Evolutionary conservation across 192 early-diverging fungal species (phyloP).

Genomic region (Coemansia sp.): DNA sequence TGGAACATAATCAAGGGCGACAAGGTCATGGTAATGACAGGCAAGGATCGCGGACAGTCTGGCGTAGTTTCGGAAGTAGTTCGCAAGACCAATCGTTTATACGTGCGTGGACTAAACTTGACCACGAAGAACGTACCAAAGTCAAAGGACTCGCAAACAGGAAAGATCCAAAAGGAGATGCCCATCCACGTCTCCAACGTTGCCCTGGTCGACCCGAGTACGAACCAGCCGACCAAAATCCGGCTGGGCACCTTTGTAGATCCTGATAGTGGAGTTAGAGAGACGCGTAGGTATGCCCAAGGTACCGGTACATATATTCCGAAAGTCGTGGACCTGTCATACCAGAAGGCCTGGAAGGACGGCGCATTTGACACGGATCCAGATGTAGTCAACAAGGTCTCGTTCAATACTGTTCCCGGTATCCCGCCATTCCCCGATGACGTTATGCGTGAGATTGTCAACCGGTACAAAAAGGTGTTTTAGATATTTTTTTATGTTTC

Average conservation of each 20-base stretch:
- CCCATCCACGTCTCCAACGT: constrained; percentile 72
- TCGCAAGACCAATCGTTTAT: constrained; percentile 64
- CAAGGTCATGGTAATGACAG: constrained; percentile 63
- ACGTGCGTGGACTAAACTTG: constrained; percentile 62
- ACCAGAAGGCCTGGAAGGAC: constrained; percentile 47
- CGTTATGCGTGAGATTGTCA: constrained; percentile 48
- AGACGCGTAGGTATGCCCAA: constrained; percentile 37
- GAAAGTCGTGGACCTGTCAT: constrained; percentile 32
- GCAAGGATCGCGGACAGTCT: constrained; percentile 64
- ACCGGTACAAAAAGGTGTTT: constrained; percentile 45
- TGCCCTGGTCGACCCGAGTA: constrained; percentile 68
- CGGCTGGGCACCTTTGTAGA: constrained; percentile 16
- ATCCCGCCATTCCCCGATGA: constrained; percentile 49
- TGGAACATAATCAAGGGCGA: constrained; percentile 67
- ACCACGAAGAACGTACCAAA: constrained; percentile 61
- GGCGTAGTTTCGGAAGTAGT: constrained; percentile 64
- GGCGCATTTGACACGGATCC: constrained; percentile 34
- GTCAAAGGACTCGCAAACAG: constrained; percentile 60
- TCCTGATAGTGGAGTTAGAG: constrained; percentile 26
- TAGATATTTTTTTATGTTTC: constrained; percentile 17
- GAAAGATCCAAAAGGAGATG: constrained; percentile 63
- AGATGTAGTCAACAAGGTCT: constrained; percentile 30
- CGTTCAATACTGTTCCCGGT: constrained; percentile 41
- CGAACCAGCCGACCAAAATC: constrained; percentile 42
- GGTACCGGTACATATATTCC: constrained; percentile 37